Conservation (phyloP, 805 yeast species). For the Kurtzmaniella fragi region DNA sequence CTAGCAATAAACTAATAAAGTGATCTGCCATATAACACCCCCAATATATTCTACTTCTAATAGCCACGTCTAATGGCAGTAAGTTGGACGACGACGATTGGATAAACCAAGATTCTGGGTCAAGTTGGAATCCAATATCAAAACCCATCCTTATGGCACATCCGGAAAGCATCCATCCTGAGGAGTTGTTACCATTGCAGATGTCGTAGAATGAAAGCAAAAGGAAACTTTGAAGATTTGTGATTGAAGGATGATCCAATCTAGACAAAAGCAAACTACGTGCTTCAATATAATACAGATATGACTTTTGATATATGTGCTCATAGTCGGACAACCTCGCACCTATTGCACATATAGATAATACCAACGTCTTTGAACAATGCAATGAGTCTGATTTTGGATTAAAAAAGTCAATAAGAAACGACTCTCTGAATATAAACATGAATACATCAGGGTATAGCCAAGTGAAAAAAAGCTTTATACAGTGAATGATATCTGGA, state of each 20-base stretch:
- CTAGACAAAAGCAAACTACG: conserved; percentile 35
- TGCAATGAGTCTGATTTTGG: conserved; percentile 48
- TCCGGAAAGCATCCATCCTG: conserved; percentile 63
- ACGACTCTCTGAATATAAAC: conserved; percentile 61
- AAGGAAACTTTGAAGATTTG: conserved; percentile 56
- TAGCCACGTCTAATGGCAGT: conserved; percentile 48
- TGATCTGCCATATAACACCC: conserved; percentile 64
- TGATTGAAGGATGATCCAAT: conserved; percentile 43
- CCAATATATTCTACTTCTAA: conserved; percentile 61
- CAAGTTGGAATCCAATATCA: conserved; percentile 59
- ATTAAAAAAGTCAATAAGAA: conserved; percentile 54
- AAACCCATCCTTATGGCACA: conserved; percentile 61
- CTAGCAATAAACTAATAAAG: conserved; percentile 53
- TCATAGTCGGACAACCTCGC: conserved; percentile 45
- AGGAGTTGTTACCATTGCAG: conserved; percentile 52
- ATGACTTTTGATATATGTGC: conserved; percentile 35
- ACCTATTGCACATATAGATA: conserved; percentile 57
- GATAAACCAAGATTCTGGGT: conserved; percentile 56
- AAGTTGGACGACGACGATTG: conserved; percentile 34
- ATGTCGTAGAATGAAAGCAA: conserved; percentile 58
- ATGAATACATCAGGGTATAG: conserved; percentile 60
- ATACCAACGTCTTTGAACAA: conserved; percentile 50
- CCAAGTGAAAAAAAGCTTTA: conserved; percentile 53
- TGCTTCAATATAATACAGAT: conserved; percentile 43
- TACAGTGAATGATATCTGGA: conserved; percentile 30